Conservation (phyloP, 768 basidiomycete species). For the Suillus decipiens region DNA sequence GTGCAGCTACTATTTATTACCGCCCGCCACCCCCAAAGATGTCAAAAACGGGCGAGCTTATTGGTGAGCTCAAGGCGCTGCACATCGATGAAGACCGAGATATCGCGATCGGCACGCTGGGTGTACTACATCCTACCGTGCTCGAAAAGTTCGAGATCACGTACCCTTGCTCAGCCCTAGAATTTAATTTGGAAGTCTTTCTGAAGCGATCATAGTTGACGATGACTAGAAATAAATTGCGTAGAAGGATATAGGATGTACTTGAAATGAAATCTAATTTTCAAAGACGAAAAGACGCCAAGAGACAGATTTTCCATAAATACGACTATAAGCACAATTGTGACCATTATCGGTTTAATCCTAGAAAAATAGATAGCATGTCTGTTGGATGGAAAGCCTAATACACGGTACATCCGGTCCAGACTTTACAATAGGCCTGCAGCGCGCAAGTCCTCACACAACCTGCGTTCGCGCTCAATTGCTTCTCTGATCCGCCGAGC, state of each 20-base stretch:
- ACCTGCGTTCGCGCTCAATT: conserved; percentile 53
- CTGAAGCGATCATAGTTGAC: conserved; percentile 52
- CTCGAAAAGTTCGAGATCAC: conserved; percentile 91
- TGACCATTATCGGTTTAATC: neutral
- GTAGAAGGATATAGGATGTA: conserved; percentile 7
- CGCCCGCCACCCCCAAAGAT: conserved; percentile 45
- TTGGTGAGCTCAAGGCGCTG: conserved; percentile 48
- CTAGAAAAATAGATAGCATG: conserved; percentile 10
- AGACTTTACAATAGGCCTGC: conserved; percentile 58
- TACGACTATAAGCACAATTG: neutral
- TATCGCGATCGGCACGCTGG: conserved; percentile 81
- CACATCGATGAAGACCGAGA: conserved; percentile 46
- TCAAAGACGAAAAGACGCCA: conserved; percentile 2
- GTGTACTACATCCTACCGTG: conserved; percentile 91
- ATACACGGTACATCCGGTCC: neutral
- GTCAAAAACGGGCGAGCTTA: conserved; percentile 20
- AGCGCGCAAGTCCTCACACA: conserved; percentile 60
- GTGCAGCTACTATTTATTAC: conserved; percentile 91
- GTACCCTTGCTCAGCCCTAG: conserved; percentile 92
- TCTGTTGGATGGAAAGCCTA: neutral
- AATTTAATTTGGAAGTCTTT: conserved; percentile 96
- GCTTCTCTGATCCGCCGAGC: conserved; percentile 46
- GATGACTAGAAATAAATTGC: conserved; percentile 6
- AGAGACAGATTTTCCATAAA: conserved; percentile 1
- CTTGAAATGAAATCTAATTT: conserved; percentile 10